These are phyloP conservation scores for Podospora australis DNA, from an alignment of 495 filamentous ascomycete genomes.

Conservation along the genomic window DNA sequence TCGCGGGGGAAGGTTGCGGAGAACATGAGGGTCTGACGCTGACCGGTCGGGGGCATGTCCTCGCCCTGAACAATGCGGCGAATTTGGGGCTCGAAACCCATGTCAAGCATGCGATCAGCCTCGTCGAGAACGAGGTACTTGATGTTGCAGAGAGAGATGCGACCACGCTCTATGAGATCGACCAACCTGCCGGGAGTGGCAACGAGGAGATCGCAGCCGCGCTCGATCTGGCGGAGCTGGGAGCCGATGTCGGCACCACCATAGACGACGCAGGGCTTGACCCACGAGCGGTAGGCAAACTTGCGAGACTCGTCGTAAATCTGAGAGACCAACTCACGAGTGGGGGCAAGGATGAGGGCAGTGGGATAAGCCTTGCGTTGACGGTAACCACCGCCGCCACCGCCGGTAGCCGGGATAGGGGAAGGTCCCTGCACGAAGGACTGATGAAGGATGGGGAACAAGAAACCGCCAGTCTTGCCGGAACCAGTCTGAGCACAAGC, in stretches of 20 bases:
- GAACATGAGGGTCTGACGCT: slow-evolving; percentile 98
- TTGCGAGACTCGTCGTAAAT: slow-evolving; percentile 97
- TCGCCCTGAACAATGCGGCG: slow-evolving; percentile 96
- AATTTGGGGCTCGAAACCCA: slow-evolving; percentile 99
- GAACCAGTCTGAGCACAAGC: slow-evolving; percentile 98
- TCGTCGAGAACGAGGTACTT: slow-evolving; percentile 99
- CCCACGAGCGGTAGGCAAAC: slow-evolving; percentile 98
- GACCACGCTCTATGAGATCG: slow-evolving; percentile 95
- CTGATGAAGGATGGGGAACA: slow-evolving; percentile 96
- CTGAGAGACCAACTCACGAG: slow-evolving; percentile 95
- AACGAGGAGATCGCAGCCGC: slow-evolving; percentile 94
- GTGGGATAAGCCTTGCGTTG: slow-evolving; percentile 96
- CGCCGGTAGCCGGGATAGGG: slow-evolving; percentile 52
- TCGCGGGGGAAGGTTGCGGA: slow-evolving; percentile 98
- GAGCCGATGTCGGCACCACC: slow-evolving; percentile 97
- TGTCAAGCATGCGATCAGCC: slow-evolving; percentile 99
- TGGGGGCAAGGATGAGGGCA: slow-evolving; percentile 89
- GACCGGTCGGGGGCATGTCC: slow-evolving; percentile 83
- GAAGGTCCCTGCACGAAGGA: slow-evolving; percentile 85
- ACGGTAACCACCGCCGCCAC: slow-evolving; percentile 69
- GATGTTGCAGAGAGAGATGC: slow-evolving; percentile 93
- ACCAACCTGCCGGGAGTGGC: slow-evolving; percentile 95
- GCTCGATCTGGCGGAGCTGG: slow-evolving; percentile 94
- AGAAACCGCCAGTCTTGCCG: slow-evolving; percentile 98
- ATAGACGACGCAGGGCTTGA: slow-evolving; percentile 95